phyloP scores from a whole-genome alignment of 352 stramenopile genomes.

The Phytophthora pseudosyringae region DNA sequence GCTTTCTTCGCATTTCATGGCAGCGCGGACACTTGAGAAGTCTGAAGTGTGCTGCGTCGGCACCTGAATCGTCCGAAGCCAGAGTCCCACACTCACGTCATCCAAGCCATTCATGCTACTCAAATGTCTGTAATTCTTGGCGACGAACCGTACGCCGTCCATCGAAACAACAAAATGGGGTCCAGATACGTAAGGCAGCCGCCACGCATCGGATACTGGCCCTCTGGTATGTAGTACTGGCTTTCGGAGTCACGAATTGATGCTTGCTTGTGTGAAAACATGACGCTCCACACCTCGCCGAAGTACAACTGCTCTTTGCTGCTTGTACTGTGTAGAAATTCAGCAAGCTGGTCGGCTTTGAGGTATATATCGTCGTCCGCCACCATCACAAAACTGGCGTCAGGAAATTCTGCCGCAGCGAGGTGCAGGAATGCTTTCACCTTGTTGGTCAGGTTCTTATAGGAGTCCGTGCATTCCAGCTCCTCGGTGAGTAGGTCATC shows the following conservation, averaged over 20 bases:
- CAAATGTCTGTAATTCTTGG: conserved; percentile 33
- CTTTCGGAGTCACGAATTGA: conserved; percentile 23
- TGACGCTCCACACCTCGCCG: not conserved
- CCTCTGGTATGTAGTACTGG: not conserved
- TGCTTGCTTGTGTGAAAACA: not conserved
- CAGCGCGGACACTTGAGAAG: too few relatives aligned
- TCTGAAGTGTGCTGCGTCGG: too few relatives aligned
- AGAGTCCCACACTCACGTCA: conserved; percentile 61
- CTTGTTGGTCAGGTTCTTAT: conserved; percentile 28
- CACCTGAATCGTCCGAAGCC: conserved; percentile 59
- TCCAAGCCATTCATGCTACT: conserved; percentile 46
- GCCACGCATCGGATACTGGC: conserved; percentile 28
- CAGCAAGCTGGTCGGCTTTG: conserved; percentile 16
- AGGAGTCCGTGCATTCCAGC: conserved; percentile 46
- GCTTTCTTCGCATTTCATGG: too few relatives aligned
- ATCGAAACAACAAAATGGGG: conserved; percentile 51
- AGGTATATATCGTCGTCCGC: conserved; percentile 59
- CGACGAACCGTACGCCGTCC: conserved; percentile 52
- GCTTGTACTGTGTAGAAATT: not conserved
- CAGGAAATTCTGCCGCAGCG: conserved; percentile 1
- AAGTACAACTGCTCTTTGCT: conserved; percentile 13
- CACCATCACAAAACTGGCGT: conserved; percentile 45
- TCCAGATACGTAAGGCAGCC: conserved; percentile 39
- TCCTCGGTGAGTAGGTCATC: conserved; percentile 47
- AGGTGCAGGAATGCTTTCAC: conserved; percentile 36